Percentiles rank a stretch among this genome's conserved stretches.
Evolutionary conservation across 2,329 filamentous ascomycete genomes (phyloP).

Genomic region (Uncinocarpus reesii): DNA sequence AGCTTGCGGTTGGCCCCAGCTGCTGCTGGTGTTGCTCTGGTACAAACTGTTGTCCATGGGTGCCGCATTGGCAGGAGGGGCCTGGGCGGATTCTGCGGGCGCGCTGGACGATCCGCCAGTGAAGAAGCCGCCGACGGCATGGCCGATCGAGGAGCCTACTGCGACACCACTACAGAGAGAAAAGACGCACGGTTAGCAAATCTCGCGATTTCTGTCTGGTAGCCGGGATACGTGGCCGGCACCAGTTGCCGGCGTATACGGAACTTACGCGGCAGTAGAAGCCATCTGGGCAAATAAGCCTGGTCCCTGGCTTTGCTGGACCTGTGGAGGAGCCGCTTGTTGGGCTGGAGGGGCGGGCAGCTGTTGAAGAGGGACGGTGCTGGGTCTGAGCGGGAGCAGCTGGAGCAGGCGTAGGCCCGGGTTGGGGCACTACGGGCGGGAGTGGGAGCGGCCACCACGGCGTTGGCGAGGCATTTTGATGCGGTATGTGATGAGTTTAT

Average conservation of each 20-base stretch:
- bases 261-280: constrained; percentile 84
- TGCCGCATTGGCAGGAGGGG: constrained; percentile 42
- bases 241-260: too few relatives aligned
- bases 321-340: constrained; percentile 18
- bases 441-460: constrained; percentile 49
- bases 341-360: constrained; percentile 43
- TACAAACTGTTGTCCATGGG: constrained; percentile 41
- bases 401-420: constrained; percentile 54
- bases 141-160: constrained; percentile 87
- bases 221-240: constrained; percentile 1
- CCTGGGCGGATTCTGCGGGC: constrained; percentile 46
- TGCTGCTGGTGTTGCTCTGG: constrained; percentile 39
- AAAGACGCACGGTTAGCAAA: constrained; percentile 19
- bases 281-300: constrained; percentile 96
- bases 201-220: too few relatives aligned
- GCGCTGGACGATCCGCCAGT: constrained; percentile 53
- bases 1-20: constrained; percentile 43
- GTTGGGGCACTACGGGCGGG: constrained; percentile 48
- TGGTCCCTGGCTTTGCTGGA: constrained; percentile 51
- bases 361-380: constrained; percentile 60
- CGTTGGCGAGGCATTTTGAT: constrained; percentile 66
- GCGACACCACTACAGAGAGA: constrained; percentile 67
- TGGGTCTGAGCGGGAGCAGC: constrained; percentile 48
- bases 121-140: constrained; percentile 87
- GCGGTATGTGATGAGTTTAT: constrained; percentile 10